Base-by-base conservation (phyloP, 768 basidiomycete genomes). In the Sistotremastrum niveocremeum region DNA sequence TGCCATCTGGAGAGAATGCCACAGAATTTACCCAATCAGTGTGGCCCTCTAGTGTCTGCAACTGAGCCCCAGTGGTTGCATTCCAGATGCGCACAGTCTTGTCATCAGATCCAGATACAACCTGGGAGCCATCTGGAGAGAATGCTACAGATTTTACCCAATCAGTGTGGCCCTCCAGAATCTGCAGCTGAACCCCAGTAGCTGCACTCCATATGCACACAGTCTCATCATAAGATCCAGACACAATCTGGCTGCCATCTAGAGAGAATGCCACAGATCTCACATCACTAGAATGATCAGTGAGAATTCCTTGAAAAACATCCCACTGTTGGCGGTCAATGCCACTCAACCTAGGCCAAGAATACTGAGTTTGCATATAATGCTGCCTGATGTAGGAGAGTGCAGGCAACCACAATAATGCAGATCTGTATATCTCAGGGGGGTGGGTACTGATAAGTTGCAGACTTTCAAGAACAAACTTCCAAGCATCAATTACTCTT, bases 21-120 rank as follows among this genome's bases (percentile, higher is more conserved):
- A 60, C 39, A 3, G 51, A 55, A 12, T 20, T 52, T 38, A 62
- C 46, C 1, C 45, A 46, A 12, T 46, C 49, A 6, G 32, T 50
- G 44, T 61, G 61, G 1, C 60, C 58, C 6, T 42, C 54, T 47
- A 60, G 44, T 10, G 48, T 49, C 2, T 46, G 49, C n/a, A 53
- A 37, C 9, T 20, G 20, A 20, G 20, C 20, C 20, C 51, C 38
- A 9, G 51, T 52, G 29, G 12, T 8, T 12, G 42, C 42, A 31
- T 49, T 31, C 55, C 57, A 59, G 7, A 55, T 28, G 34, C 34
- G 42, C 52, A 9, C 33, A 49, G 56, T 54, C n/a, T 52, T 51
- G 36, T 58, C 57, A 36, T 52, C 46, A 30, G 52, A 48, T 4
- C 55, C 56, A 38, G 56, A 47, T n/a, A 46, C 48, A 6, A 57